Conservation (phyloP, 139 green algal species). For the Tetradesmus obliquus region DNA sequence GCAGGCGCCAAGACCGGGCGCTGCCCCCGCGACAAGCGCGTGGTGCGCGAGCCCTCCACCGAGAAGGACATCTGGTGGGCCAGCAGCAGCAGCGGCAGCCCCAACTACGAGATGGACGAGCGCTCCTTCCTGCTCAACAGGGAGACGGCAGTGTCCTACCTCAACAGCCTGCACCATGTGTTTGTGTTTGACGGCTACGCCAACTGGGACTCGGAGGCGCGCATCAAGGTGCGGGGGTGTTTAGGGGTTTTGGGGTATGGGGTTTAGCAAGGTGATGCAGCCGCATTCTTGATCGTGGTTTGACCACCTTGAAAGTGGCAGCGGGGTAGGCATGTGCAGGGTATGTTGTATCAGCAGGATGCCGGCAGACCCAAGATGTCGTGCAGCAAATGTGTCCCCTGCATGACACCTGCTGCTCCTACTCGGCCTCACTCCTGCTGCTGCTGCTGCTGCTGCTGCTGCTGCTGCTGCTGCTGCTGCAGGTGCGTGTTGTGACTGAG, state of each 20-base stretch:
- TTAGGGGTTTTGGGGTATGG: too few species aligned
- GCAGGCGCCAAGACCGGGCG: constrained; percentile 91
- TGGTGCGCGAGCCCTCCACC: constrained; percentile 83
- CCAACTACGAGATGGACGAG: constrained; percentile 91
- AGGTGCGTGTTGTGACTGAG: constrained; percentile 89
- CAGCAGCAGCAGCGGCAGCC: constrained; percentile 56
- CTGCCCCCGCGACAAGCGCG: constrained; percentile 94
- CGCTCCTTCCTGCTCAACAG: constrained; percentile 87
- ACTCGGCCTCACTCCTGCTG: too few species aligned
- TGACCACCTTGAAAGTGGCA: too few species aligned
- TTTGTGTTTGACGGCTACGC: constrained; percentile 91
- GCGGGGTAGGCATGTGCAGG: too few species aligned
- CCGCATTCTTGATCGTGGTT: too few species aligned
- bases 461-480: constrained; percentile 45
- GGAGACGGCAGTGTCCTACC: constrained; percentile 89
- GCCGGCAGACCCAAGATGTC: too few species aligned
- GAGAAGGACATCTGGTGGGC: constrained; percentile 86
- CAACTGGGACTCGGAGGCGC: constrained; percentile 80
- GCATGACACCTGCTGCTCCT: neutral
- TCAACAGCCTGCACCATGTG: constrained; percentile 89
- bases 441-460: neutral
- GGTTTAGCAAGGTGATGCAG: too few species aligned
- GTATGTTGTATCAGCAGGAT: neutral
- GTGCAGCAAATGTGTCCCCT: neutral
- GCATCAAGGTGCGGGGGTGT: neutral